A percentile compares a stretch with the other conserved stretches of the same genome.
Conservation (phyloP, 495 filamentous ascomycete species). For the Glutinoglossum americanum region DNA sequence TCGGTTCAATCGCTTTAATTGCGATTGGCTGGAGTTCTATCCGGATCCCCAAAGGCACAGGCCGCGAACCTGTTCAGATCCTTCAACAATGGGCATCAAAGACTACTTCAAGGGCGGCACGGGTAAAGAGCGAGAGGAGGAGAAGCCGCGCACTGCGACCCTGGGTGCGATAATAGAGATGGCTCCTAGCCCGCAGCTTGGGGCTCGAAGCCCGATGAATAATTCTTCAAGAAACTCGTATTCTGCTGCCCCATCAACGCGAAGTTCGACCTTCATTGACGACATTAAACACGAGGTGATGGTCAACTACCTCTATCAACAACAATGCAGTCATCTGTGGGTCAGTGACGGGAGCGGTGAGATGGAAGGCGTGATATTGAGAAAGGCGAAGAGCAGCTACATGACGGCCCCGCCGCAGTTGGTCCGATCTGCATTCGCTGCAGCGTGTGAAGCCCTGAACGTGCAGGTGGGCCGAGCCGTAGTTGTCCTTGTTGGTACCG, state of each 20-base stretch:
- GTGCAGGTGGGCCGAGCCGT: conserved; percentile 30
- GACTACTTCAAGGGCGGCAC: conserved; percentile 31
- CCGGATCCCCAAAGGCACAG: background rate
- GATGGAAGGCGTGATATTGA: conserved; percentile 47
- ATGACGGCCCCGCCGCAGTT: conserved; percentile 45
- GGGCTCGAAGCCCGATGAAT: conserved; percentile 25
- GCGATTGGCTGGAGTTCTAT: background rate
- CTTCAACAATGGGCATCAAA: conserved; percentile 30
- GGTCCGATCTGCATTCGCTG: conserved; percentile 31
- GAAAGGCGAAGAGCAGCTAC: conserved; percentile 43
- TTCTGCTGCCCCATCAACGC: conserved; percentile 24
- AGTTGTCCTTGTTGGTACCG: background rate
- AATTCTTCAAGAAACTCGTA: conserved; percentile 29
- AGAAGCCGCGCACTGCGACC: conserved; percentile 7
- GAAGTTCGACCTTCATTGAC: conserved; percentile 38
- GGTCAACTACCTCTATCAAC: conserved; percentile 64
- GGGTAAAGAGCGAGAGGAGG: conserved; percentile 20
- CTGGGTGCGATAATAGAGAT: background rate
- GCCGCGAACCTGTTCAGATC: background rate
- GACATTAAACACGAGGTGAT: conserved; percentile 71
- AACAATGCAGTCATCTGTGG: conserved; percentile 51
- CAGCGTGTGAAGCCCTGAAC: conserved; percentile 43
- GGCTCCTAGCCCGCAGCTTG: conserved; percentile 12
- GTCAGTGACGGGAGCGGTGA: conserved; percentile 41
- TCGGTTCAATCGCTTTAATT: background rate